These are phyloP conservation scores for Cladosporium phlei DNA, from an alignment of 2,329 filamentous ascomycete genomes.

Conservation along the genomic window DNA sequence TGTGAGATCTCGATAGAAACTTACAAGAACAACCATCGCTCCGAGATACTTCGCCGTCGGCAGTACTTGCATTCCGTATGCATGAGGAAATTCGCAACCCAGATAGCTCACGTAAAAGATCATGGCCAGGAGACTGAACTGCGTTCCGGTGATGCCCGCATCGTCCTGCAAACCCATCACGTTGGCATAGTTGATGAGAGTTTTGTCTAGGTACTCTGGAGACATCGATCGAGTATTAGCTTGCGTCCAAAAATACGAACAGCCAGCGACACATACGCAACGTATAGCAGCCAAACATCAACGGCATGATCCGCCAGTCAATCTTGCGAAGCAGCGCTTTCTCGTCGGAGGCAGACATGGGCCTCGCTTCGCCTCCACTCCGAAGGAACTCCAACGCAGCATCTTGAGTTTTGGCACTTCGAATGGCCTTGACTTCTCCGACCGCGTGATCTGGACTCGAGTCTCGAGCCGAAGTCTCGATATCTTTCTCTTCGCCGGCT, in stretches of 20 bases:
- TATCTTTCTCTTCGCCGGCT: conserved; percentile 20
- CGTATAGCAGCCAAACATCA: conserved; percentile 60
- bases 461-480: conserved; percentile 15
- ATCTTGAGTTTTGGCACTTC: conserved; percentile 26
- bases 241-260: not conserved
- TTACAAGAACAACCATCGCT: conserved; percentile 29
- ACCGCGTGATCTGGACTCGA: conserved; percentile 15
- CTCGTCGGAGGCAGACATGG: conserved; percentile 22
- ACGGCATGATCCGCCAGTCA: conserved; percentile 55
- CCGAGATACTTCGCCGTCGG: conserved; percentile 56
- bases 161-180: conserved; percentile 60
- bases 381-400: conserved; percentile 30
- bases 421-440: conserved; percentile 26
- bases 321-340: conserved; percentile 47
- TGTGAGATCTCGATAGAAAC: conserved; percentile 41
- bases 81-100: conserved; percentile 55
- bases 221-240: not conserved
- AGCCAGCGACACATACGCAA: conserved; percentile 50
- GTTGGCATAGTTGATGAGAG: conserved; percentile 54
- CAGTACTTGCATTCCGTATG: conserved; percentile 54
- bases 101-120: conserved; percentile 60
- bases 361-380: conserved; percentile 22
- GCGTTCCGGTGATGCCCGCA: conserved; percentile 52
- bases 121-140: conserved; percentile 60
- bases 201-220: conserved; percentile 38